Evolutionary conservation across 2,329 filamentous ascomycete genomes (phyloP).

Genomic region (Didymella glomerata): DNA sequence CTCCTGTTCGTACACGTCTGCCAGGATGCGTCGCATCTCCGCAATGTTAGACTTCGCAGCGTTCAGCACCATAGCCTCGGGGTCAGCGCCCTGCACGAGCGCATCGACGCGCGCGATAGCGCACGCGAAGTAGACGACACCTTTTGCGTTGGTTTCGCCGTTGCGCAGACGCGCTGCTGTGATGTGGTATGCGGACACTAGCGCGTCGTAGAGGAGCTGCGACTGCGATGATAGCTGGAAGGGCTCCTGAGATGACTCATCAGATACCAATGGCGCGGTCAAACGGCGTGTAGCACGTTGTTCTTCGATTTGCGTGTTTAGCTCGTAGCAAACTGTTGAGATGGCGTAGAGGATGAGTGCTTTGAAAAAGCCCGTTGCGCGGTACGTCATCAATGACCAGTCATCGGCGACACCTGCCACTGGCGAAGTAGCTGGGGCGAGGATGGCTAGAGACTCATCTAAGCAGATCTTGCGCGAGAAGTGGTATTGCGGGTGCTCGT

Average conservation of each 20-base stretch:
- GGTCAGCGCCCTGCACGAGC: slow-evolving; percentile 24
- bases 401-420: slow-evolving; percentile 30
- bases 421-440: slow-evolving; percentile 25
- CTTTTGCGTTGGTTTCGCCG: slow-evolving; percentile 43
- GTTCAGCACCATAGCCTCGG: slow-evolving; percentile 28
- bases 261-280: slow-evolving; percentile 22
- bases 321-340: slow-evolving; percentile 36
- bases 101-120: slow-evolving; percentile 40
- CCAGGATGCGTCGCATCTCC: slow-evolving; percentile 28
- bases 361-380: slow-evolving; percentile 38
- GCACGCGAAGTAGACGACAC: slow-evolving; percentile 29
- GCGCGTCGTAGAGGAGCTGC: slow-evolving; percentile 23
- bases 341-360: slow-evolving; percentile 34
- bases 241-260: background rate
- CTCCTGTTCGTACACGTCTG: slow-evolving; percentile 31
- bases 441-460: slow-evolving; percentile 47
- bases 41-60: slow-evolving; percentile 29
- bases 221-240: slow-evolving; percentile 23
- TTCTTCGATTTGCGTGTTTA: slow-evolving; percentile 36
- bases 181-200: slow-evolving; percentile 20
- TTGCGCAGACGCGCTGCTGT: slow-evolving; percentile 27
- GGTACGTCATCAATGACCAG: slow-evolving; percentile 31
- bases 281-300: slow-evolving; percentile 13
- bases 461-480: slow-evolving; percentile 60
- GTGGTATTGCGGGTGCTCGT: slow-evolving; percentile 57